phyloP scores from a whole-genome alignment of 495 filamentous ascomycete genomes.

The Xylaria palmicola region DNA sequence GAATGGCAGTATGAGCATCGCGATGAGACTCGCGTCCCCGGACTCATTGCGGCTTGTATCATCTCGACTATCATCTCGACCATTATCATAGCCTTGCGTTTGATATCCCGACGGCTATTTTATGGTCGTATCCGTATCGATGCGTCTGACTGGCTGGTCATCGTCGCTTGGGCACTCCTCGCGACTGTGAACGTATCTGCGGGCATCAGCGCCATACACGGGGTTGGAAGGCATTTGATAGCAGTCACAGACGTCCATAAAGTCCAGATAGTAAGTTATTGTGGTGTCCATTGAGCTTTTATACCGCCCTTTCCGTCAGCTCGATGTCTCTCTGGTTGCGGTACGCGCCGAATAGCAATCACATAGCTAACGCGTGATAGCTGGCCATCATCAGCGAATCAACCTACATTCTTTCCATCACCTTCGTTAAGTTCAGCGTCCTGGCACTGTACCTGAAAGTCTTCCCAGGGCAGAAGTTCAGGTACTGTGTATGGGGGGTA shows the following conservation, averaged over 20 bases:
- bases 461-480: conserved; percentile 5
- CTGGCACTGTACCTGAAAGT: conserved; percentile 11
- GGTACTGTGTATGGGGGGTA: conserved; percentile 10
- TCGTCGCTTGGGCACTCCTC: conserved; percentile 16
- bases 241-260: conserved; percentile 3
- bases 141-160: conserved; percentile 15
- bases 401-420: conserved; percentile 10
- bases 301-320: not conserved
- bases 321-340: not conserved
- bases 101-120: conserved; percentile 10
- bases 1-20: conserved; percentile 16
- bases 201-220: conserved; percentile 11
- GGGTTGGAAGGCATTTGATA: conserved; percentile 14
- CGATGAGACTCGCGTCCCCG: conserved; percentile 1
- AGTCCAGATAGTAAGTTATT: conserved; percentile 17
- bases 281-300: not conserved
- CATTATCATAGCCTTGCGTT: conserved; percentile 7
- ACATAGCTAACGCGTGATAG: not conserved
- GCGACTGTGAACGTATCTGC: not conserved
- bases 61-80: conserved; percentile 5
- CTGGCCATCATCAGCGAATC: conserved; percentile 12
- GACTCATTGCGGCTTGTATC: conserved; percentile 9
- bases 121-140: conserved; percentile 8
- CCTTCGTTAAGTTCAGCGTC: conserved; percentile 19
- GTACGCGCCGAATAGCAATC: not conserved